phyloP scores from a whole-genome alignment of 1,139 yeast species.

The Yamadazyma conglobata region DNA sequence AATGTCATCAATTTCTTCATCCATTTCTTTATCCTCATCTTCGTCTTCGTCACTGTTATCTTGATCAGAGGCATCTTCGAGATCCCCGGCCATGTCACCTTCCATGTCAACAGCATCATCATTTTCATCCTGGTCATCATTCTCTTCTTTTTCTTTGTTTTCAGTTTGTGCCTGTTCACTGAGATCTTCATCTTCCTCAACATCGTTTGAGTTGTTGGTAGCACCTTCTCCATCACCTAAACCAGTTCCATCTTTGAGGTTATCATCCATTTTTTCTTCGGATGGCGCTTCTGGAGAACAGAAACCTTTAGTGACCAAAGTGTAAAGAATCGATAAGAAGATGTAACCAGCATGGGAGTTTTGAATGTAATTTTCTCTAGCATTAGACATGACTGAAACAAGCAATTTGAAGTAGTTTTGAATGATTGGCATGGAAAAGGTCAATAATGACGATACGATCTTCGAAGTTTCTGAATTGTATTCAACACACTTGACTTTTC shows the following conservation, averaged over 20 bases:
- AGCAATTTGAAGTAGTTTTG: constrained; percentile 50
- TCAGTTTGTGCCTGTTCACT: constrained; percentile 85
- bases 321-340: constrained; percentile 53
- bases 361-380: constrained; percentile 45
- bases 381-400: constrained; percentile 36
- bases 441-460: constrained; percentile 42
- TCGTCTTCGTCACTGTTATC: constrained; percentile 51
- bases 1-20: constrained; percentile 86
- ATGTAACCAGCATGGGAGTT: constrained; percentile 61
- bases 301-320: constrained; percentile 80
- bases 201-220: constrained; percentile 69
- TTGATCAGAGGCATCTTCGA: constrained; percentile 76
- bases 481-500: constrained; percentile 23
- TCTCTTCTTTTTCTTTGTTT: constrained; percentile 62
- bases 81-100: constrained; percentile 94
- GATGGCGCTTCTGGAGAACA: constrained; percentile 85
- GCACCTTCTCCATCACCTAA: constrained; percentile 96
- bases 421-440: constrained; percentile 57
- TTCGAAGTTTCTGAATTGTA: constrained; percentile 34
- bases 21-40: constrained; percentile 57
- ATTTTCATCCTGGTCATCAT: constrained; percentile 50
- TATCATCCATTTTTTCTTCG: constrained; percentile 60
- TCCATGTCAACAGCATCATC: constrained; percentile 90
- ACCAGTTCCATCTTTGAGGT: constrained; percentile 87
- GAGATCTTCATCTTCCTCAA: constrained; percentile 89